A percentile compares a stretch with the other conserved stretches of the same genome.
Evolutionary conservation across 2,329 filamentous ascomycete genomes (phyloP).

Genomic region (Phaeosphaeria sp.): DNA sequence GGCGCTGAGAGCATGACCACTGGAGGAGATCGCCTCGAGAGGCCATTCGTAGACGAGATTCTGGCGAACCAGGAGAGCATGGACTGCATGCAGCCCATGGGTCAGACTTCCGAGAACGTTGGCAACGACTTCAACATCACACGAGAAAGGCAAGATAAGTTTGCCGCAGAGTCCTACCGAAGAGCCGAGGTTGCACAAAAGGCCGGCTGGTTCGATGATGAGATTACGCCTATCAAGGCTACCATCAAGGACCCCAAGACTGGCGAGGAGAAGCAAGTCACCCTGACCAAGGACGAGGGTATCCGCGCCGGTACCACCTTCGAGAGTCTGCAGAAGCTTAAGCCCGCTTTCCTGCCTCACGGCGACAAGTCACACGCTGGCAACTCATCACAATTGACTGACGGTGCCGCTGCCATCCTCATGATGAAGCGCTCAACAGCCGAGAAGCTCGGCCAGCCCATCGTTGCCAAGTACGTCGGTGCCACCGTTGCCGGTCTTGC

Average conservation of each 20-base stretch:
- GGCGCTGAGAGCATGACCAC: slow-evolving; percentile 89
- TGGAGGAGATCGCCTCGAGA: slow-evolving; percentile 72
- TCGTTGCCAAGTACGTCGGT: slow-evolving; percentile 92
- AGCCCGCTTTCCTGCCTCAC: slow-evolving; percentile 88
- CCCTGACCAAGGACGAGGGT: slow-evolving; percentile 85
- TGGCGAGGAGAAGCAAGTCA: slow-evolving; percentile 78
- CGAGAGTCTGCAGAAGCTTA: slow-evolving; percentile 82
- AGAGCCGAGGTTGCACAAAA: slow-evolving; percentile 91
- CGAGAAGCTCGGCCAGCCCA: slow-evolving; percentile 84
- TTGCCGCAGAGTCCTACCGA: slow-evolving; percentile 84
- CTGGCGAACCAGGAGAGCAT: slow-evolving; percentile 75
- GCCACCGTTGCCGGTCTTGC: slow-evolving; percentile 89
- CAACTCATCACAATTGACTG: slow-evolving; percentile 93
- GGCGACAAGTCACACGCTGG: slow-evolving; percentile 87
- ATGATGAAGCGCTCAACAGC: slow-evolving; percentile 95
- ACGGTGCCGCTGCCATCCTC: slow-evolving; percentile 87
- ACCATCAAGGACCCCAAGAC: slow-evolving; percentile 83
- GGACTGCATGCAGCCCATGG: slow-evolving; percentile 96
- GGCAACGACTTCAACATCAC: slow-evolving; percentile 86
- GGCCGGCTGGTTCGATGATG: slow-evolving; percentile 88
- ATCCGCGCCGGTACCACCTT: slow-evolving; percentile 88
- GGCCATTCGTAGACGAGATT: slow-evolving; percentile 80
- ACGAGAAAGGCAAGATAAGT: slow-evolving; percentile 82
- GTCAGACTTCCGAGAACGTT: slow-evolving; percentile 97
- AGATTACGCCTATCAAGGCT: slow-evolving; percentile 88